These are phyloP conservation scores for Penicillium bialowiezense DNA, from an alignment of 495 filamentous ascomycete genomes.

Conservation along the genomic window DNA sequence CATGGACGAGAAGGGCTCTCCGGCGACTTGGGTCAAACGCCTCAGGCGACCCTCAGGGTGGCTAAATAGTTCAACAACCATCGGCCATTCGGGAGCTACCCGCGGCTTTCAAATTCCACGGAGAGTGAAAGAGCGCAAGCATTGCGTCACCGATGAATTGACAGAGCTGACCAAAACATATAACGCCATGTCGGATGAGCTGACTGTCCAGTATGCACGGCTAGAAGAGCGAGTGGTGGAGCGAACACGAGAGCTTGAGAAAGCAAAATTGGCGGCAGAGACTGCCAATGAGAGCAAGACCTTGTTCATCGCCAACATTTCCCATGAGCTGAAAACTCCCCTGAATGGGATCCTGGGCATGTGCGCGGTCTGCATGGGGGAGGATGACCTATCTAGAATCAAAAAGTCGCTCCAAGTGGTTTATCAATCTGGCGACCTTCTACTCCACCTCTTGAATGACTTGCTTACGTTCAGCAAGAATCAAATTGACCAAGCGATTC, in stretches of 20 bases:
- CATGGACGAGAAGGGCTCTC: slow-evolving; percentile 12
- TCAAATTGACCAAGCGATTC: slow-evolving; percentile 78
- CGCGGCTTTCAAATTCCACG: slow-evolving; percentile 73
- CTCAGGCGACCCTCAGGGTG: slow-evolving; percentile 9
- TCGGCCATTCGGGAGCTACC: not conserved
- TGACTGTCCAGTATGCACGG: slow-evolving; percentile 78
- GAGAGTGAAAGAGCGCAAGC: slow-evolving; percentile 72
- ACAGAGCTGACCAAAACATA: slow-evolving; percentile 84
- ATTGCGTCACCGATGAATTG: slow-evolving; percentile 78
- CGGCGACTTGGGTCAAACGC: slow-evolving; percentile 11
- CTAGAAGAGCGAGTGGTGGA: slow-evolving; percentile 82
- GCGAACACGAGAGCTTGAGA: slow-evolving; percentile 78
- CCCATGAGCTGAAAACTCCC: slow-evolving; percentile 89
- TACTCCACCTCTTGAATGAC: slow-evolving; percentile 87
- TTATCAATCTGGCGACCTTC: slow-evolving; percentile 85
- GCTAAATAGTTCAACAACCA: slow-evolving; percentile 10
- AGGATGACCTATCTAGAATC: slow-evolving; percentile 71
- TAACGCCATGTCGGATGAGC: slow-evolving; percentile 91
- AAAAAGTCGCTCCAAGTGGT: slow-evolving; percentile 80
- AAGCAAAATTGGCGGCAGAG: slow-evolving; percentile 87
- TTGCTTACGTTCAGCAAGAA: slow-evolving; percentile 91
- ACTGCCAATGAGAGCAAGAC: slow-evolving; percentile 94
- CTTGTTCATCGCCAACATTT: slow-evolving; percentile 93
- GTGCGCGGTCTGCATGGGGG: slow-evolving; percentile 88
- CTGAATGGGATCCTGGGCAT: slow-evolving; percentile 92